Evolutionary conservation across 2,329 filamentous ascomycete genomes (phyloP), one percentile per base, ranked within the genome.

Genomic region (Orbilia ellipsospora): DNA sequence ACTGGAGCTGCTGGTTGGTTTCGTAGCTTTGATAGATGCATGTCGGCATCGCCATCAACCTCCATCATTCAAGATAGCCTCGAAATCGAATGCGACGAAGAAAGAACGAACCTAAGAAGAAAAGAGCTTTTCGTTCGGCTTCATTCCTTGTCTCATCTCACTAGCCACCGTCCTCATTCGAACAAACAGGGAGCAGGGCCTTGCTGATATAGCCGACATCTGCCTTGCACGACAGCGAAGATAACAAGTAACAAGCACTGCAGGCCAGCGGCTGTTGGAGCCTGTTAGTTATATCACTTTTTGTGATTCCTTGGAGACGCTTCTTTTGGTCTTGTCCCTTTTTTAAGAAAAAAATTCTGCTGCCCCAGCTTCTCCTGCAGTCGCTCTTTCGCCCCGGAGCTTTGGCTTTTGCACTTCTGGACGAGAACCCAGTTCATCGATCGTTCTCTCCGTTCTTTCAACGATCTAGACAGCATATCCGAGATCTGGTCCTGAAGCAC

Each of bases 81-180:
- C 44, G 44, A 15, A 18, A 18, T 6, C 31, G 31, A 10, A 7
- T 10, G 10, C 3, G 31, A 36, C 10, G 6, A 36, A 36, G 31
- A 36, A 36, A 1, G 10, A n/a, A n/a, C n/a, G n/a, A n/a, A n/a
- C n/a, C n/a, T n/a, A n/a, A n/a, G n/a, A n/a, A 36, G 31, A 36
- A 36, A 7, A 36, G 5, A 36, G 44, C 44, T n/a, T 48, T 18
- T 15, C 2, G 8, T 55, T 42, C 31, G 55, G 60, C 59, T 63
- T 64, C 69, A 61, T 60, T 28, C 26, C 26, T n/a, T 50, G 36
- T 36, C 31, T 56, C 50, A 73, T 73, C 55, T 73, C 61, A 61
- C 62, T 55, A 40, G 28, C 28, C 60, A 73, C 69, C 62, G 69
- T 73, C 69, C 69, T 66, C 36, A 66, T 73, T 73, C 45, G 69